These are phyloP conservation scores for Phialocephala subalpina DNA, from an alignment of 2,329 filamentous ascomycete species.

Conservation along the genomic window DNA sequence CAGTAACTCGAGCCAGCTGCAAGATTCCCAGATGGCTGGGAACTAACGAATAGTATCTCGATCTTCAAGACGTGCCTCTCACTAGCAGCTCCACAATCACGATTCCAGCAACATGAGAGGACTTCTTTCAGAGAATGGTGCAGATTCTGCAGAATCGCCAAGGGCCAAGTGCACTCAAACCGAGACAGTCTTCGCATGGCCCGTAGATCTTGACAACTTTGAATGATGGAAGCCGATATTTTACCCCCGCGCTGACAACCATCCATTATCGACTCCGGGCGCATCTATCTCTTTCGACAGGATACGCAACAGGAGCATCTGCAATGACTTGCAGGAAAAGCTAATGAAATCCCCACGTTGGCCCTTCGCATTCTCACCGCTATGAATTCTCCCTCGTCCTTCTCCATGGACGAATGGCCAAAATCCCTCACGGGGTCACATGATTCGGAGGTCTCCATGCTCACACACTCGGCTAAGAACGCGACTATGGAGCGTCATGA, in stretches of 20 bases:
- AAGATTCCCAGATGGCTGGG: neutral
- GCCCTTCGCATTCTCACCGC: constrained; percentile 34
- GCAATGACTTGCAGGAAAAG: constrained; percentile 33
- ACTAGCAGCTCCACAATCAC: constrained; percentile 8
- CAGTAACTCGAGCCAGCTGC: neutral
- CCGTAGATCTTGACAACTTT: neutral
- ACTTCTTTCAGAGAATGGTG: neutral
- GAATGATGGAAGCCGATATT: constrained; percentile 8
- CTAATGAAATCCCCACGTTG: constrained; percentile 33
- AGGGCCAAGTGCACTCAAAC: constrained; percentile 12
- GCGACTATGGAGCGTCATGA: neutral
- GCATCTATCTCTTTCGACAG: constrained; percentile 15
- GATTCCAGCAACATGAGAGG: constrained; percentile 5
- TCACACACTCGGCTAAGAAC: neutral
- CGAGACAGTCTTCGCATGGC: constrained; percentile 14
- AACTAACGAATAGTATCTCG: constrained; percentile 2
- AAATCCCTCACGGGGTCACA: constrained; percentile 26
- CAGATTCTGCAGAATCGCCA: constrained; percentile 13
- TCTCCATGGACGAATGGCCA: constrained; percentile 26
- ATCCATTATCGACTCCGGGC: constrained; percentile 21
- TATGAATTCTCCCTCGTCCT: constrained; percentile 19
- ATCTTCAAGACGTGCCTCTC: constrained; percentile 15
- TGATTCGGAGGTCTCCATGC: constrained; percentile 1
- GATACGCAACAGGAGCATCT: constrained; percentile 2
- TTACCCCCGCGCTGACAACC: constrained; percentile 21